Base-by-base conservation (phyloP, 176 grass and related monocot species). In the Aechmea fasciata region DNA sequence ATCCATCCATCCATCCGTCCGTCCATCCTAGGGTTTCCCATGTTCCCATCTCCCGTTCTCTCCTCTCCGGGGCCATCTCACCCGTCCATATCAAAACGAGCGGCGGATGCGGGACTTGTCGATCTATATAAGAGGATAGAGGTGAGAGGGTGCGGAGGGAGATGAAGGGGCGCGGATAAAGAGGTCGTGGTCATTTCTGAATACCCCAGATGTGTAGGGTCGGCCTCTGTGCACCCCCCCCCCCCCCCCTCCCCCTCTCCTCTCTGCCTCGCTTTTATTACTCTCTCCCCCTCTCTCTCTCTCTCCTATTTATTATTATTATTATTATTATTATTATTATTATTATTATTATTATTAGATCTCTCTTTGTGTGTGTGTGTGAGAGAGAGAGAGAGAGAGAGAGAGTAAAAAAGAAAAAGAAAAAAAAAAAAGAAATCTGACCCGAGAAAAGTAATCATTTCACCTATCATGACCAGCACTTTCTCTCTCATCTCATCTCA, bases 171-270 rank as follows among this genome's bases (percentile, higher is more conserved):
- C 11, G 29, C 12, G 26, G 33, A 47, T 15, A 67, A 47, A 47
- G 33, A 67, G 33, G 24, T 47, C 65, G 65, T 67, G 65, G 65
- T 67, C 26, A 67, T 67, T 67, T 67, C 65, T 67, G 65, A 10
- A 67, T 25, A 15, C 64, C 64, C 65, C 65, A 67, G 65, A 29
- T 67, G 65, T 13, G 52, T 61, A 48, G 15, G 12, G 14, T 47
- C 65, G 28, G 24, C 14, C 13, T 17, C 29, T 67, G 65, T 41
- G 33, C 22, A 23, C 22, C 22, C 3, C 28, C 28, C 65, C n/a
- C n/a, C n/a, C n/a, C n/a, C n/a, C n/a, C n/a, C n/a, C n/a, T n/a
- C n/a, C n/a, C n/a, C n/a, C n/a, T n/a, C n/a, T n/a, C n/a, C 33
- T 13, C 33, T n/a, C 33, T 67, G 12, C 48, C 49, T 67, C 47